Evolutionary conservation across 2,329 filamentous ascomycete species (phyloP).

Genomic region (Celoporthe dispersa): DNA sequence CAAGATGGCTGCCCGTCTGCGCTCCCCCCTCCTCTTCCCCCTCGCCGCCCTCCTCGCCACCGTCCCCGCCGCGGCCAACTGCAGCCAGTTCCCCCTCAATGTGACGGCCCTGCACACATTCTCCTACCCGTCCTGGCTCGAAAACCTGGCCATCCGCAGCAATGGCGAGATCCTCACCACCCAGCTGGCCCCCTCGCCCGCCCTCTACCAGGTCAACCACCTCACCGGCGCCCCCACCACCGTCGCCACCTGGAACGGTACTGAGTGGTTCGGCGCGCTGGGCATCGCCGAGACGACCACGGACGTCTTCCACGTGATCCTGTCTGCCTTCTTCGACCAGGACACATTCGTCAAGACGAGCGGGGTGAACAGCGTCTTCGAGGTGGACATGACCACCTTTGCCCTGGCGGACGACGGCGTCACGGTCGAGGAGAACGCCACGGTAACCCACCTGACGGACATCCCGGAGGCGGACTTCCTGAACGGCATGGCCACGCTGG

Average conservation of each 20-base stretch:
- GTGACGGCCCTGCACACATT: slow-evolving; percentile 20
- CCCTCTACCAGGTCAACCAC: slow-evolving; percentile 20
- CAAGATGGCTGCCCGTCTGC: slow-evolving; percentile 12
- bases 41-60: slow-evolving; percentile 5
- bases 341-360: slow-evolving; percentile 16
- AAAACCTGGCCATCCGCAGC: slow-evolving; percentile 24
- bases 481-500: slow-evolving; percentile 35
- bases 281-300: slow-evolving; percentile 18
- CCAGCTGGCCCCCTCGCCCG: slow-evolving; percentile 11
- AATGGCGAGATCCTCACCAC: slow-evolving; percentile 27
- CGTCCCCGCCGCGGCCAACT: not conserved
- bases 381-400: slow-evolving; percentile 20
- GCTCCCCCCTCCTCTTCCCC: not conserved
- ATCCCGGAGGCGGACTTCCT: slow-evolving; percentile 32
- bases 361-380: slow-evolving; percentile 20
- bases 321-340: slow-evolving; percentile 13
- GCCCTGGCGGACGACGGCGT: not conserved
- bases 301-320: slow-evolving; percentile 20
- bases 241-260: slow-evolving; percentile 15
- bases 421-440: slow-evolving; percentile 14
- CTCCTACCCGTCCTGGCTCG: slow-evolving; percentile 17
- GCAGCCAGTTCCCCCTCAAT: slow-evolving; percentile 5
- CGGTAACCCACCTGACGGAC: slow-evolving; percentile 19
- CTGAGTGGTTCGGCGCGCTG: slow-evolving; percentile 8
- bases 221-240: slow-evolving; percentile 13